A percentile compares a stretch with the other conserved stretches of the same genome.
Evolutionary conservation across 2,329 filamentous ascomycete species (phyloP).

Genomic region (Furcasterigmium furcatum): DNA sequence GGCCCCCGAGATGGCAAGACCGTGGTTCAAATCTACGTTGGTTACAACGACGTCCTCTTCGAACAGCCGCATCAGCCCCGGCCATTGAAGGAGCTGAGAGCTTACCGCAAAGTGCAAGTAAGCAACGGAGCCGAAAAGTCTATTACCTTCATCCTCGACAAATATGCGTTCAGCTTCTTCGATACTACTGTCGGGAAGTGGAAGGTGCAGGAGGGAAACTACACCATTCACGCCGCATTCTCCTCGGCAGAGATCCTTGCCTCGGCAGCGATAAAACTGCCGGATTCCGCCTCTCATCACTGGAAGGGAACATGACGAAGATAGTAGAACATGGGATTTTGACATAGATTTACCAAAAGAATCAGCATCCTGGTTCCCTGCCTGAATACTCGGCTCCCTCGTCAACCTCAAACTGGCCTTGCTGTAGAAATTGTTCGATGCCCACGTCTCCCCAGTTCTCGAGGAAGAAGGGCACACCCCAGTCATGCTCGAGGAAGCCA

Average conservation of each 20-base stretch:
- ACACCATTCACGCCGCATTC: not conserved
- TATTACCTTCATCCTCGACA: not conserved
- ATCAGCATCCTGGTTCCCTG: no score
- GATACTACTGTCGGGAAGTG: not conserved
- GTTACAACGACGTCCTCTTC: not conserved
- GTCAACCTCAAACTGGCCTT: not conserved
- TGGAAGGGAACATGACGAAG: not conserved
- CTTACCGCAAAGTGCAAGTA: not conserved
- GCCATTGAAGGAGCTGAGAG: not conserved
- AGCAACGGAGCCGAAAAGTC: not conserved
- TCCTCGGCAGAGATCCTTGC: not conserved
- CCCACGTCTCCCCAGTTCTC: not conserved
- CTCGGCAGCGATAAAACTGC: not conserved
- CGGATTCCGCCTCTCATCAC: not conserved
- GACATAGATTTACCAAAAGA: no score
- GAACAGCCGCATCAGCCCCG: not conserved
- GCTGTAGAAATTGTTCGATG: not conserved
- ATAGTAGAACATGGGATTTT: no score
- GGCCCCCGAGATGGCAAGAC: conserved; percentile 6
- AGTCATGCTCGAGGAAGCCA: conserved; percentile 1
- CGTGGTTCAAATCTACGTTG: conserved; percentile 15
- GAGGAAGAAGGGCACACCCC: not conserved
- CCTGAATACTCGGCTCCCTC: no score
- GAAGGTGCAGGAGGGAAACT: not conserved
- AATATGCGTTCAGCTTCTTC: conserved; percentile 3